Evolutionary conservation across 225 moss, liverwort and hornwort species (phyloP).

Genomic region (Antitrichia curtipendula): DNA sequence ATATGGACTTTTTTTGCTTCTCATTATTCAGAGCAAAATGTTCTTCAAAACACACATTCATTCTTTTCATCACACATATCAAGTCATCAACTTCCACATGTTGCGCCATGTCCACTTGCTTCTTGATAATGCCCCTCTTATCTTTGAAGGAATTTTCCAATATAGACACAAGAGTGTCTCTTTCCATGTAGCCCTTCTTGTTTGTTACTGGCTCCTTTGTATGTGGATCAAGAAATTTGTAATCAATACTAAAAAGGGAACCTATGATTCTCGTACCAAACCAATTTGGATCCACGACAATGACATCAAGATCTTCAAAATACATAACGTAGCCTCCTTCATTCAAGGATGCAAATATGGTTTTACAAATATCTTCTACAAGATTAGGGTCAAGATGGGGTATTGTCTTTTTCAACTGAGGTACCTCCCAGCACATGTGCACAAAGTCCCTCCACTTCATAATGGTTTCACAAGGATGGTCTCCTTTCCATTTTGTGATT

Average conservation of each 20-base stretch:
- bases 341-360: neutral
- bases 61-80: neutral
- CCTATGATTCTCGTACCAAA: neutral
- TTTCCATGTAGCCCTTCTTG: neutral
- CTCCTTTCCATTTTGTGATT: neutral
- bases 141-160: neutral
- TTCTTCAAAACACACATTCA: neutral
- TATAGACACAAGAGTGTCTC: neutral
- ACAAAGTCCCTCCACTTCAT: neutral
- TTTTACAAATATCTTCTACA: neutral
- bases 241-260: neutral
- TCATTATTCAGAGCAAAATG: rapidly evolving
- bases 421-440: no score
- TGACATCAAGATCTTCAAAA: neutral
- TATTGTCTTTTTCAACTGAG: no score
- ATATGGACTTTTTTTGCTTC: neutral
- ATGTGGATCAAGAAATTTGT: neutral
- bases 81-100: neutral
- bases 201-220: neutral
- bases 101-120: no score
- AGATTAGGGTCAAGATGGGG: rapidly evolving
- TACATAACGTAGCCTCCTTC: neutral
- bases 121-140: no score
- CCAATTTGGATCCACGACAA: neutral
- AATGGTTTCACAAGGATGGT: neutral